A percentile compares a stretch with the other conserved stretches of the same genome.
These are phyloP conservation scores for Usnea hakonensis DNA, from an alignment of 495 filamentous ascomycete species.

Conservation along the genomic window DNA sequence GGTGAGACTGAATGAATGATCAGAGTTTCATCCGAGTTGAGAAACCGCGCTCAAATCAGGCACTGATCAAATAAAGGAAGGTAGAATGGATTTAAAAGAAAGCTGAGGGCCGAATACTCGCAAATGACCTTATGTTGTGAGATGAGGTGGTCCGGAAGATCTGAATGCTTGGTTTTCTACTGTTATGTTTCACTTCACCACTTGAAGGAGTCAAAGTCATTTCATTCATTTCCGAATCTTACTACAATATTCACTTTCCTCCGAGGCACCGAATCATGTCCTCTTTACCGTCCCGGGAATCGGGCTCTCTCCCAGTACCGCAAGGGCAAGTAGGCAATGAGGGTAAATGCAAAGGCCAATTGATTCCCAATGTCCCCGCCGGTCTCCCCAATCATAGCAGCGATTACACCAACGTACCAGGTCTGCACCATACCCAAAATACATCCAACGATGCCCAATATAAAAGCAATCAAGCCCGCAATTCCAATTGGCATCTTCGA, in stretches of 20 bases:
- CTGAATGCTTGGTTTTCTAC: not conserved
- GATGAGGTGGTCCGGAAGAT: too few relatives aligned
- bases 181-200: too few relatives aligned
- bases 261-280: too few relatives aligned
- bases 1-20: too few relatives aligned
- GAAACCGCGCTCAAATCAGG: not conserved
- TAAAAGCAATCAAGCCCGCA: conserved; percentile 40
- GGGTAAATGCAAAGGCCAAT: conserved; percentile 43
- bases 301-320: conserved; percentile 34
- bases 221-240: too few relatives aligned
- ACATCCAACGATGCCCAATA: conserved; percentile 39
- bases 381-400: conserved; percentile 37
- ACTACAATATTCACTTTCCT: too few relatives aligned
- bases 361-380: conserved; percentile 53
- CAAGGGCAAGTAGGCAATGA: conserved; percentile 33
- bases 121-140: too few relatives aligned
- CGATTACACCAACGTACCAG: conserved; percentile 45
- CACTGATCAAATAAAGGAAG: too few relatives aligned
- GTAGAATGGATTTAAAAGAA: too few relatives aligned
- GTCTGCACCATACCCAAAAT: conserved; percentile 45
- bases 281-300: conserved; percentile 16
- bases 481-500: conserved; percentile 39
- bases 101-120: too few relatives aligned
- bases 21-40: not conserved
- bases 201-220: too few relatives aligned